Percentiles rank a stretch among this genome's conserved stretches.
Evolutionary conservation across 108 stramenopile genomes (phyloP).

Genomic region (Poteriospumella lacustris): DNA sequence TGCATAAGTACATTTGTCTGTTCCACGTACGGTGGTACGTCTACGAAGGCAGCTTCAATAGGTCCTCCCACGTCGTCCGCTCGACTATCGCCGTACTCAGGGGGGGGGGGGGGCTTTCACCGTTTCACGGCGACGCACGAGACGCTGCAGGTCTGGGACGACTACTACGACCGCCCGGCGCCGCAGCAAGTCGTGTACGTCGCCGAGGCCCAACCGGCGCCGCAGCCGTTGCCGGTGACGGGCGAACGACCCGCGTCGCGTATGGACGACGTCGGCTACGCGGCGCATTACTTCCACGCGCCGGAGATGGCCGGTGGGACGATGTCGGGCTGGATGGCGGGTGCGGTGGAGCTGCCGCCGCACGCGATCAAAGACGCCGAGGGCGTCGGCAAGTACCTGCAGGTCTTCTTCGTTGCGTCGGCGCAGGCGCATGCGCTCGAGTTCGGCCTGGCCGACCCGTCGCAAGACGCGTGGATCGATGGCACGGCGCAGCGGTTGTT

Average conservation of each 20-base stretch:
- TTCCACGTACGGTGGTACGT: too few species aligned
- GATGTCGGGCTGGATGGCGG: slow-evolving; percentile 75
- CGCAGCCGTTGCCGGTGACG: neutral
- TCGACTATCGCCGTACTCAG: too few species aligned
- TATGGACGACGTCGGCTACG: too few species aligned
- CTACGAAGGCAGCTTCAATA: too few species aligned
- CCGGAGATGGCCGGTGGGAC: slow-evolving; percentile 52
- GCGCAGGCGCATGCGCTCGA: slow-evolving; percentile 71
- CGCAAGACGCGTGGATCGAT: slow-evolving; percentile 66
- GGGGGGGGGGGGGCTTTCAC: too few species aligned
- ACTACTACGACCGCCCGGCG: neutral
- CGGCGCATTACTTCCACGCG: slow-evolving; percentile 77
- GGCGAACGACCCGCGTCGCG: neutral
- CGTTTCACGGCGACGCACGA: too few species aligned
- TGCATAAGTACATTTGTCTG: too few species aligned
- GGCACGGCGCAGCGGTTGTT: slow-evolving; percentile 76
- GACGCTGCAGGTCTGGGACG: neutral
- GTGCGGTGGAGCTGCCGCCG: slow-evolving; percentile 72
- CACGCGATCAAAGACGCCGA: slow-evolving; percentile 80
- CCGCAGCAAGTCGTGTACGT: neutral
- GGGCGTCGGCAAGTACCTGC: slow-evolving; percentile 71
- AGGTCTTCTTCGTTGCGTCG: slow-evolving; percentile 73
- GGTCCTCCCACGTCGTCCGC: too few species aligned
- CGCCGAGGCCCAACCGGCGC: neutral
- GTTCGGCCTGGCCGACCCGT: slow-evolving; percentile 71